Percentiles rank a stretch among this genome's conserved stretches.
Conservation (phyloP, 306 rosid species). For the Vicia sativa region DNA sequence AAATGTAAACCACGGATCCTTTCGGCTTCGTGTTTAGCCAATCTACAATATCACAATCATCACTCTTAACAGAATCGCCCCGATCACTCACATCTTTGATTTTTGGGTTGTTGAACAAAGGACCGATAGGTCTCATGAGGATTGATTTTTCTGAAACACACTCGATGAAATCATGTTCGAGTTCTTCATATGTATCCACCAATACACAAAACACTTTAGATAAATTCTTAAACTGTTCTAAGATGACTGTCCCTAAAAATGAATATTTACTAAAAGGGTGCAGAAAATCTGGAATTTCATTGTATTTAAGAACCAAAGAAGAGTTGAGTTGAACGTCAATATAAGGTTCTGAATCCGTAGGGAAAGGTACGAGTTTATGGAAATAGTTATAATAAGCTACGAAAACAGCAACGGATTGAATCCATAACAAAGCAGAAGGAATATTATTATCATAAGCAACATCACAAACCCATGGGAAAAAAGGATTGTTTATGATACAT, state of each 20-base stretch:
- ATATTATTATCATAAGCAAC: constrained; percentile 47
- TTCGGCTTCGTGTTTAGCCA: constrained; percentile 40
- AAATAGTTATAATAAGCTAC: constrained; percentile 53
- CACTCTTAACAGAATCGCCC: constrained; percentile 29
- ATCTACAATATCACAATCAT: neutral
- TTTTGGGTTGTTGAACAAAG: constrained; percentile 57
- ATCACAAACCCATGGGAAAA: constrained; percentile 70
- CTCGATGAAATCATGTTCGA: neutral
- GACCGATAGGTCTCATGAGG: constrained; percentile 51
- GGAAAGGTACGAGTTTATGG: constrained; percentile 55
- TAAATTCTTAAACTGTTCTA: constrained; percentile 55
- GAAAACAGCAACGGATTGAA: constrained; percentile 65
- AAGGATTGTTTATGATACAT: constrained; percentile 65
- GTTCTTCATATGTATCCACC: constrained; percentile 39
- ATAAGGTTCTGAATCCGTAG: constrained; percentile 50
- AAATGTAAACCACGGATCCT: constrained; percentile 61
- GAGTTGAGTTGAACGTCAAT: constrained; percentile 51
- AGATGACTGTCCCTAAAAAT: constrained; percentile 40
- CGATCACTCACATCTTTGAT: constrained; percentile 13
- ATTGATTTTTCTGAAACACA: constrained; percentile 43
- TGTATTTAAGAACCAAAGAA: constrained; percentile 43
- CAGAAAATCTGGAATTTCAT: constrained; percentile 67
- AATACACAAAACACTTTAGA: constrained; percentile 54
- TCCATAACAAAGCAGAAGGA: constrained; percentile 64
- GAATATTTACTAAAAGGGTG: constrained; percentile 13